Conservation (phyloP, 1,284 basidiomycete genomes). For the Trametes hirsuta region DNA sequence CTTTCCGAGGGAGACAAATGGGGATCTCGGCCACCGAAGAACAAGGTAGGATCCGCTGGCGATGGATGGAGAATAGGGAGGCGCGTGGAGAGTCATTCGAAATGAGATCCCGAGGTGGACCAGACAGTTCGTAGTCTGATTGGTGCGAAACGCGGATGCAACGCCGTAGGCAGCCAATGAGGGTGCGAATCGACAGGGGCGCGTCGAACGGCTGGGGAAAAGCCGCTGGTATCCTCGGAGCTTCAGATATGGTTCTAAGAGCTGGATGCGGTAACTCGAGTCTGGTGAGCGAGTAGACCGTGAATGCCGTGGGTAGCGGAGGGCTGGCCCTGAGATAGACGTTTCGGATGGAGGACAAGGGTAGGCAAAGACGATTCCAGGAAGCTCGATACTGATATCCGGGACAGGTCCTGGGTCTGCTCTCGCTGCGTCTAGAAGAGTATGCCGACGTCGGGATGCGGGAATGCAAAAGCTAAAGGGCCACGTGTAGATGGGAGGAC, state of each 20-base stretch:
- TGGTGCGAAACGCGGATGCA: not conserved
- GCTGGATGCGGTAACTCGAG: not conserved
- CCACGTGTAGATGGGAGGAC: not conserved
- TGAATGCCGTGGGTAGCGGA: constrained; percentile 13
- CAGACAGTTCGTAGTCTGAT: not conserved
- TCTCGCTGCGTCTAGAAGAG: constrained; percentile 7
- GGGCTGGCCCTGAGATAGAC: not conserved
- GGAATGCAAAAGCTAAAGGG: not conserved
- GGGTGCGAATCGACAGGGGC: not conserved
- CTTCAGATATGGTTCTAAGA: not conserved
- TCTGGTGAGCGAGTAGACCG: constrained; percentile 8
- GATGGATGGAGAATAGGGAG: not conserved
- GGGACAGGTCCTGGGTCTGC: constrained; percentile 2
- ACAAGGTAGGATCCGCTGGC: not conserved
- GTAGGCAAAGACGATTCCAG: not conserved
- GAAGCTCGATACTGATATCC: constrained; percentile 1
- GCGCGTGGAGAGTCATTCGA: not conserved
- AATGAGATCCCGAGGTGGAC: not conserved
- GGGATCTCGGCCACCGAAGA: constrained; percentile 16
- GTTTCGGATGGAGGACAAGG: constrained; percentile 6
- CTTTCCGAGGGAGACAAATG: not conserved
- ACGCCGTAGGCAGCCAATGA: not conserved
- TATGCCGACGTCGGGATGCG: not conserved
- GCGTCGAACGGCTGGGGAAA: not conserved
- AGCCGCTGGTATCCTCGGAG: not conserved